Percentiles rank a stretch among this genome's conserved stretches.
These are phyloP conservation scores for Peronospora belbahrii DNA, from an alignment of 352 stramenopile genomes.

Conservation along the genomic window DNA sequence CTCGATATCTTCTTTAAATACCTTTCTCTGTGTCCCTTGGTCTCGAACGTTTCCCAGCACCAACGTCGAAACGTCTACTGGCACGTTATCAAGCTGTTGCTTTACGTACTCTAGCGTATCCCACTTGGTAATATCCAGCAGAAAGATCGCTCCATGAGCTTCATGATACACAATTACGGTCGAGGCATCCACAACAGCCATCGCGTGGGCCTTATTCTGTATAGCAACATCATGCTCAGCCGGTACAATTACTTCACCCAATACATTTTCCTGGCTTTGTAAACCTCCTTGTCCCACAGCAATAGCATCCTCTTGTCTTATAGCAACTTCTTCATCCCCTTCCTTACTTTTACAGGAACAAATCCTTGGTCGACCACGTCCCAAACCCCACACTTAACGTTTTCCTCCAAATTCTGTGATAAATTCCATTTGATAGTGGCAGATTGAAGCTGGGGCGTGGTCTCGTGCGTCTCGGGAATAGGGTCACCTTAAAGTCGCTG, in stretches of 20 bases:
- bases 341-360: conserved; percentile 7
- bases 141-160: conserved; percentile 82
- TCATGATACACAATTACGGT: conserved; percentile 88
- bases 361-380: conserved; percentile 87
- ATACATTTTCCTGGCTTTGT: conserved; percentile 11
- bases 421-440: conserved; percentile 86
- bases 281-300: conserved; percentile 10
- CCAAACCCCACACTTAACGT: conserved; percentile 87
- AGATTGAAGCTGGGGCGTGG: conserved; percentile 82
- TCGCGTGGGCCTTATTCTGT: conserved; percentile 38
- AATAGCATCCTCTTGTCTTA: not conserved
- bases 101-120: conserved; percentile 81
- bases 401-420: conserved; percentile 59
- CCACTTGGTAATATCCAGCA: conserved; percentile 79
- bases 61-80: conserved; percentile 67
- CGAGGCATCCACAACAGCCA: conserved; percentile 73
- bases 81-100: conserved; percentile 59
- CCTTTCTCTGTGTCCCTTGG: conserved; percentile 51
- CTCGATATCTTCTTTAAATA: conserved; percentile 83
- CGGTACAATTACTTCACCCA: conserved; percentile 19
- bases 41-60: conserved; percentile 82
- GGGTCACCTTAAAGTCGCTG: conserved; percentile 71
- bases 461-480: conserved; percentile 57
- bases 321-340: not conserved
- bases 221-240: conserved; percentile 10